Evolutionary conservation across 2,329 filamentous ascomycete species (phyloP), one percentile per base, ranked within the genome.

Genomic region (Fusarium sambucinum): DNA sequence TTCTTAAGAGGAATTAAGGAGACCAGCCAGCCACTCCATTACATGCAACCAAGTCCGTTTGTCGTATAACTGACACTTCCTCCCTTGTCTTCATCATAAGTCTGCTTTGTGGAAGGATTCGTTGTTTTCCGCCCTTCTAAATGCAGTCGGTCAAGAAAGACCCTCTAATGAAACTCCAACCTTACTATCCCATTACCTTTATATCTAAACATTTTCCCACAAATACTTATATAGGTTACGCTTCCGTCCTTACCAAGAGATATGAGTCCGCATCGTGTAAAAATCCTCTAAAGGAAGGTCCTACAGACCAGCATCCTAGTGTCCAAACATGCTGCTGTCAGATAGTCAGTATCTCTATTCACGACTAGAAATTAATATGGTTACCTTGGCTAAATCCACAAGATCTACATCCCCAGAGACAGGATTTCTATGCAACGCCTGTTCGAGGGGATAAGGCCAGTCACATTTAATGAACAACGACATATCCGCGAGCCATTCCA

Each of bases 61-160:
- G 2, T 27, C 3, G 27, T 27, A 8, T 27, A 27, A 8, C 6
- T 27, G 27, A 9, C 8, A 27, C 8, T 27, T 27, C 5, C 27
- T 9, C 6, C 8, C 27, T 7, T 27, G 8, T 27, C 27, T 27
- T 27, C 8, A 25, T 7, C 25, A 27, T 9, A 27, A 27, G 27
- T 7, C 8, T 27, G 27, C 27, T 27, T 5, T 27, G 27, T 9
- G 27, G 8, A 27, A 42, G 53, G 30, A 41, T 56, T 62, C 56
- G 16, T 48, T 55, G 17, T 13, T 12, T 1, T 0, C 1, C 1
- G 0, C 17, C 0, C 0, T 1, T 5, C 1, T 23, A 1, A 5
- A 1, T 3, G 0, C 2, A n/a, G 9, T 12, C 0, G 8, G 3
- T 14, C 2, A n/a, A n/a, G 4, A 2, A 9, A 7, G 0, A 4